Evolutionary conservation across 768 basidiomycete species (phyloP).

Genomic region (Lactarius hengduanensis): DNA sequence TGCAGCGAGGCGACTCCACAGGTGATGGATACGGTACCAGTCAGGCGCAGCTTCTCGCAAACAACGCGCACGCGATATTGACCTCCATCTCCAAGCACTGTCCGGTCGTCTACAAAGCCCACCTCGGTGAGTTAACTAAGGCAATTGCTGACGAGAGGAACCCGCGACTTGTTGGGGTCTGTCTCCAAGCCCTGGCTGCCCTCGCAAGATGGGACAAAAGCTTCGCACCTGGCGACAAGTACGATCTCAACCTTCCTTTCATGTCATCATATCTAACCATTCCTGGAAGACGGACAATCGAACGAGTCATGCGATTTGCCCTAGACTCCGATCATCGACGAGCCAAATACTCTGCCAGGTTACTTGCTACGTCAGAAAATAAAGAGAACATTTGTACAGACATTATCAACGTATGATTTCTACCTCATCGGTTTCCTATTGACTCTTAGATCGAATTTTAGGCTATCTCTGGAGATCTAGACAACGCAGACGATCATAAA

Average conservation of each 20-base stretch:
- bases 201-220: conserved; percentile 59
- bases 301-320: conserved; percentile 60
- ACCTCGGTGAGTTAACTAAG: conserved; percentile 74
- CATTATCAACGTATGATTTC: conserved; percentile 61
- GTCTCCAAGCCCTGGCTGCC: conserved; percentile 74
- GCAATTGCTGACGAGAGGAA: conserved; percentile 66
- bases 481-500: conserved; percentile 45
- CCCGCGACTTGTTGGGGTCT: conserved; percentile 54
- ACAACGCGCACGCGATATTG: conserved; percentile 53
- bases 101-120: conserved; percentile 68
- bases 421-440: neutral
- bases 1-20: conserved; percentile 44
- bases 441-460: conserved; percentile 33
- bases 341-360: conserved; percentile 84
- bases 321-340: conserved; percentile 58
- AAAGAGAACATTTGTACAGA: conserved; percentile 49
- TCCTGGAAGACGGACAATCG: conserved; percentile 56
- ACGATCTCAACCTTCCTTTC: conserved; percentile 5
- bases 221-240: conserved; percentile 65
- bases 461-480: conserved; percentile 57
- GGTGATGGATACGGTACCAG: conserved; percentile 40
- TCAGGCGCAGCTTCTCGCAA: conserved; percentile 40
- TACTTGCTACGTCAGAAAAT: conserved; percentile 51
- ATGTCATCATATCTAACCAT: neutral
- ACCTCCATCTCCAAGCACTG: conserved; percentile 69